Conservation (phyloP, 23 red algal genomes). For the Gracilaria domingensis region DNA sequence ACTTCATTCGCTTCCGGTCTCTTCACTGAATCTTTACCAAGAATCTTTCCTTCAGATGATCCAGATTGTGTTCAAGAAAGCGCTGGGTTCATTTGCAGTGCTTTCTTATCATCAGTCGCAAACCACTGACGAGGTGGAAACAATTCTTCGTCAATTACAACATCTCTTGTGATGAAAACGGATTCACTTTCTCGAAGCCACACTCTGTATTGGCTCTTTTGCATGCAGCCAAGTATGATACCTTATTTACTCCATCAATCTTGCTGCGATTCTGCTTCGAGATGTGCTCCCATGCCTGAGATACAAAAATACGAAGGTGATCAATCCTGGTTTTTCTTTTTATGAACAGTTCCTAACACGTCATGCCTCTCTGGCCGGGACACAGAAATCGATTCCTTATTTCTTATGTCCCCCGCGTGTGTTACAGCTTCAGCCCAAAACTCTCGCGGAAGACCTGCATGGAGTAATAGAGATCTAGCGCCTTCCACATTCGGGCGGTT, state of each 20-base stretch:
- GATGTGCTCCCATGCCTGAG: constrained; percentile 27
- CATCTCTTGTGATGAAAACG: not conserved
- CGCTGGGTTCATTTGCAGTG: not conserved
- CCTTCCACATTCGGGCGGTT: constrained; percentile 5
- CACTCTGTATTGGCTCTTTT: constrained; percentile 44
- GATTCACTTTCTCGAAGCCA: not conserved
- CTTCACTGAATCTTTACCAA: constrained; percentile 36
- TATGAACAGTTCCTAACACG: constrained; percentile 31
- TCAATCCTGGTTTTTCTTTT: not conserved
- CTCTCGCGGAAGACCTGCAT: not conserved
- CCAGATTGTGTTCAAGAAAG: too few relatives aligned
- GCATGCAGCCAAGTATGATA: constrained; percentile 25
- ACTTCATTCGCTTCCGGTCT: too few relatives aligned
- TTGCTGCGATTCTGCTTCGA: not conserved
- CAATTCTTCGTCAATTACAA: too few relatives aligned
- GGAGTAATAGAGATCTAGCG: not conserved
- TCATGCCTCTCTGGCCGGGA: not conserved
- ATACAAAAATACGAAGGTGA: not conserved
- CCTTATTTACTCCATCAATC: constrained; percentile 10
- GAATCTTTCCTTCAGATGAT: not conserved
- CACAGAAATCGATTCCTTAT: constrained; percentile 2
- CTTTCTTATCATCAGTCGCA: too few relatives aligned
- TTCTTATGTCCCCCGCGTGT: not conserved
- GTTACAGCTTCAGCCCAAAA: constrained; percentile 30
- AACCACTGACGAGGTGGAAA: too few relatives aligned